Evolutionary conservation across 495 filamentous ascomycete species (phyloP), one percentile per base, ranked within the genome.

Genomic region (Lineolata rhizophorae): DNA sequence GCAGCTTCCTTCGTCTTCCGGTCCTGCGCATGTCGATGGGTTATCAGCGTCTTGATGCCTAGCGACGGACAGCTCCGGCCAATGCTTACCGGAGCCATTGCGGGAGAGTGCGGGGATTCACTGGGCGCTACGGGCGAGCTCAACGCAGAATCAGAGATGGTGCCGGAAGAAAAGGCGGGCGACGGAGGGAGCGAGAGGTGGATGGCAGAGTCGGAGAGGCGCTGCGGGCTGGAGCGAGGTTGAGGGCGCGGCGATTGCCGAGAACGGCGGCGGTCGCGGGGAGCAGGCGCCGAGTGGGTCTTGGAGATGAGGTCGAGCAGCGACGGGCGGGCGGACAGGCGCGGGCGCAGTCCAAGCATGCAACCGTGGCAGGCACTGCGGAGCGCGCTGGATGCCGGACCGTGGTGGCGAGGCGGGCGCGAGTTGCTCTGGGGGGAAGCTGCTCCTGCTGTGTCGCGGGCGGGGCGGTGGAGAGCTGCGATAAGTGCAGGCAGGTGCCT

Each of bases 251-350:
- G n/a, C n/a, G n/a, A n/a, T n/a, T n/a, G n/a, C n/a, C n/a, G n/a
- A n/a, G n/a, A n/a, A n/a, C n/a, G n/a, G n/a, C n/a, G n/a, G n/a
- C n/a, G n/a, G n/a, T n/a, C n/a, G n/a, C n/a, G n/a, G n/a, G n/a
- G n/a, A n/a, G n/a, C n/a, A n/a, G n/a, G n/a, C n/a, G n/a, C 52
- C 38, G 44, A 50, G 45, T 49, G 45, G 12, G 47, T 37, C 44
- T 58, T 54, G 44, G 57, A 56, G 44, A 83, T 61, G 41, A 84
- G 58, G 32, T 80, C 72, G 50, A 79, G 62, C 42, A 81, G 56
- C 30, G 77, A 84, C 32, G 70, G 68, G 46, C 73, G 72, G 52
- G 64, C 57, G 62, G 59, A 70, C 41, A 84, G 52, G 46, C 62
- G 65, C 47, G 65, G 72, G 45, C 60, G 53, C 40, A 72, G 51